These are phyloP conservation scores for Wickerhamiella vanderwaltii DNA, from an alignment of 805 yeast species.

Conservation along the genomic window DNA sequence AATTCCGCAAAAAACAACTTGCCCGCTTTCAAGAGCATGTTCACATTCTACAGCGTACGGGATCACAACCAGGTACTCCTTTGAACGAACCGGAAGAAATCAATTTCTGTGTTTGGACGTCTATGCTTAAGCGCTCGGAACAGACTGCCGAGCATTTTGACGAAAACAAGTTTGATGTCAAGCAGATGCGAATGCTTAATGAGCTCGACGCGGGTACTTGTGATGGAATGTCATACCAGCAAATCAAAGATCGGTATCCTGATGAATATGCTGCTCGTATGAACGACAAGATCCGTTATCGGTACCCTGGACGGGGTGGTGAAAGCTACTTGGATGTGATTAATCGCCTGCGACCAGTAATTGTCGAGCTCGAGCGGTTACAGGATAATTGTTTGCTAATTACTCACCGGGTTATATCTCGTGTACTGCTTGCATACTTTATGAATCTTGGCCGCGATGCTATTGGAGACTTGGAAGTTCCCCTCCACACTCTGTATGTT, in stretches of 20 bases:
- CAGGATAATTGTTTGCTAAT: slow-evolving; percentile 73
- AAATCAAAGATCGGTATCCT: slow-evolving; percentile 61
- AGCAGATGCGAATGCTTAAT: slow-evolving; percentile 85
- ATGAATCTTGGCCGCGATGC: slow-evolving; percentile 64
- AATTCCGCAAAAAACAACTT: slow-evolving; percentile 53
- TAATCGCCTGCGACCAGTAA: slow-evolving; percentile 76
- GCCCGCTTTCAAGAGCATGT: slow-evolving; percentile 38
- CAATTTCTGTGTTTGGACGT: slow-evolving; percentile 82
- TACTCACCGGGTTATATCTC: slow-evolving; percentile 82
- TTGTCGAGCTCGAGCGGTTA: slow-evolving; percentile 85
- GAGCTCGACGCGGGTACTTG: slow-evolving; percentile 88
- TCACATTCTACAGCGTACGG: slow-evolving; percentile 30
- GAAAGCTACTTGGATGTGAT: slow-evolving; percentile 91
- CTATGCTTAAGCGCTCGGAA: slow-evolving; percentile 67
- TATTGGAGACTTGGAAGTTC: slow-evolving; percentile 84
- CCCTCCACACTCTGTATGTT: slow-evolving; percentile 79
- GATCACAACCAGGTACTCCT: slow-evolving; percentile 28
- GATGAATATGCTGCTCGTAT: slow-evolving; percentile 68
- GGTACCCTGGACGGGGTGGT: slow-evolving; percentile 97
- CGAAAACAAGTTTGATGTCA: slow-evolving; percentile 60
- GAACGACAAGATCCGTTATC: slow-evolving; percentile 63
- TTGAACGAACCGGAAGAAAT: slow-evolving; percentile 45
- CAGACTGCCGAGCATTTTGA: slow-evolving; percentile 70
- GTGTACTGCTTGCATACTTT: slow-evolving; percentile 80
- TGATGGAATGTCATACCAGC: slow-evolving; percentile 87